Base-by-base conservation (phyloP, 768 basidiomycete genomes). In the Grammothele lineata region DNA sequence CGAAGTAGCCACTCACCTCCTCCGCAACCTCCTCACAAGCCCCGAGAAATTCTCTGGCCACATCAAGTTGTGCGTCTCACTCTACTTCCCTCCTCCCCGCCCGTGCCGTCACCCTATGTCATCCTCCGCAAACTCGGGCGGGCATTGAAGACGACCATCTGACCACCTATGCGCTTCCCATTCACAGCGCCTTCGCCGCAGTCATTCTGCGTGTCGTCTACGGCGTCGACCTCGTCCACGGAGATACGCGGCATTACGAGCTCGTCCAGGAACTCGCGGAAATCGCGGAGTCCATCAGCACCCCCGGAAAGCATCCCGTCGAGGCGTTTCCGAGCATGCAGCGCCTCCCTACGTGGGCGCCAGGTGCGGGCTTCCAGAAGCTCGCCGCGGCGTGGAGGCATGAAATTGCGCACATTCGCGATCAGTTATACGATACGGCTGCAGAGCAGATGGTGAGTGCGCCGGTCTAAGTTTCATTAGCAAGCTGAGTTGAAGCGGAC, bases 281-380 rank as follows among this genome's bases (percentile, higher is more conserved):
- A 1, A 51, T 51, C 18, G 45, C 50, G 3, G 45, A 43, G 24
- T 40, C 46, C 23, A 47, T 51, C 36, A 43, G 45, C 15, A 51
- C 50, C 2, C 50, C 50, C 2, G 50, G 50, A 14, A 36, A 35
- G 12, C 50, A 51, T 24, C 7, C 41, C 18, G 50, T 51, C 0
- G 50, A 51, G 32, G 50, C 50, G 35, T 61, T 76, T 48, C 68
- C 68, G 33, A 55, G 43, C 18, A 25, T 88, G 55, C 74, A 72
- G 57, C 60, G 77, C 54, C 58, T 87, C 22, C 87, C 87, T 0
- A 57, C 60, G 36, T 87, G 83, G 81, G 66, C 78, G 38, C 87
- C 87, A 14, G 85, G 85, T 10, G 73, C 79, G 4, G 74, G 74
- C 2, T 91, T 88, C 67, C 77, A 78, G 60, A 64, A 66, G 17